phyloP scores from a whole-genome alignment of 495 filamentous ascomycete species.

The Apodospora peruviana region DNA sequence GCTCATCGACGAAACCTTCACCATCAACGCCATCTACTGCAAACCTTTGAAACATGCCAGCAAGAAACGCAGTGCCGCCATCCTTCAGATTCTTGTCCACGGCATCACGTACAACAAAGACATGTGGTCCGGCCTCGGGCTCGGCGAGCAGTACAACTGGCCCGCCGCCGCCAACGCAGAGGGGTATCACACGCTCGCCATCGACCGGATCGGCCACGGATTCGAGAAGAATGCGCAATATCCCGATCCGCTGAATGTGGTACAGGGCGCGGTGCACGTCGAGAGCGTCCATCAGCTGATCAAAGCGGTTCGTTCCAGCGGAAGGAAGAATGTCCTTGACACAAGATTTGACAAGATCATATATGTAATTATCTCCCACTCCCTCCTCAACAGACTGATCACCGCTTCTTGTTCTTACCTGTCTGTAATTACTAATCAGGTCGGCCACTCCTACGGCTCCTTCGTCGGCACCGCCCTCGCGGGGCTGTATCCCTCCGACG shows the following conservation, averaged over 20 bases:
- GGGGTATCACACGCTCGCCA: conserved; percentile 19
- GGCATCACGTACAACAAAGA: conserved; percentile 19
- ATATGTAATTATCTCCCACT: too few species aligned
- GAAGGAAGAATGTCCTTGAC: background rate
- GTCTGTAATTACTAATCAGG: background rate
- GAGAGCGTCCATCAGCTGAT: conserved; percentile 10
- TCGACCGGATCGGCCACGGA: conserved; percentile 22
- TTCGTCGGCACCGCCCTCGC: conserved; percentile 13
- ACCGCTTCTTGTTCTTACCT: background rate
- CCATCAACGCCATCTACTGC: conserved; percentile 13
- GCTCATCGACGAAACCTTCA: conserved; percentile 3
- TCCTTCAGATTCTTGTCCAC: conserved; percentile 20
- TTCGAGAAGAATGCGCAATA: conserved; percentile 1
- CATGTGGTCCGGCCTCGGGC: conserved; percentile 12
- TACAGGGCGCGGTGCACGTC: conserved; percentile 8
- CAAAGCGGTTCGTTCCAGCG: background rate
- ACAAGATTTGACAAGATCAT: conserved; percentile 1
- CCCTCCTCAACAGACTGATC: background rate
- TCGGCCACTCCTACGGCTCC: conserved; percentile 21
- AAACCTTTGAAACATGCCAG: background rate
- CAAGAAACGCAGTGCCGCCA: background rate
- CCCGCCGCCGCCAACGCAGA: conserved; percentile 8
- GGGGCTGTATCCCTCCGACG: conserved; percentile 14
- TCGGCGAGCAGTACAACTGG: conserved; percentile 12
- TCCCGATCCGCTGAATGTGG: conserved; percentile 6